Evolutionary conservation across 1,284 basidiomycete species (phyloP), one percentile per base, ranked within the genome.

Genomic region (Wallemia hederae): DNA sequence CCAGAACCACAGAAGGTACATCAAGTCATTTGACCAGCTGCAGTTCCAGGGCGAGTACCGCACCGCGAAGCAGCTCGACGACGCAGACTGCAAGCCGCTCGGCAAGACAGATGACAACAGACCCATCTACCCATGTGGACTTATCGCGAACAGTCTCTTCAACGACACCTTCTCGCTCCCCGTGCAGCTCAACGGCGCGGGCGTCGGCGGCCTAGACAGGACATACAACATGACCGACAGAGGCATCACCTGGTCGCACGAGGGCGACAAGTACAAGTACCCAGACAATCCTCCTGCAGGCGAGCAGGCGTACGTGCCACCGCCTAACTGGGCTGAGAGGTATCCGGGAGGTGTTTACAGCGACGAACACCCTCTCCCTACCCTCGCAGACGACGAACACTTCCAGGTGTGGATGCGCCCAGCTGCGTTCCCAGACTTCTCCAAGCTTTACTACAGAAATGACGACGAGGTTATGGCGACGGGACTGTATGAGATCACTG

Each of bases 321-420:
- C 94, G 19, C 94, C 94, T 1, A 96, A 91, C 72, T 98, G 94
- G 90, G 69, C 64, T 0, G 67, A 70, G 28, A 75, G 75, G 60
- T 96, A 76, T 72, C 85, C 85, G 0, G 70, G 85, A 64, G 78
- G 78, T 60, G 39, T 49, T 7, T 97, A 97, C 74, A 80, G 79
- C 1, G 70, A 73, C 2, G 72, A 73, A 9, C 79, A 75, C 62
- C 75, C 76, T n/a, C 79, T 85, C 31, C 91, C 88, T 14, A 75
- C 96, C 68, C 75, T 97, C 29, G 74, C 74, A 60, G 67, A 71
- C 1, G 80, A 98, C 69, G 87, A 98, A 71, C 91, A 90, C 69
- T 97, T 99, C 75, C 90, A 96, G 72, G 91, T 97, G 66, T 99
- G 94, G 94, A 99, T 99, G 94, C 80, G 92, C 63, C 92, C 89